These are phyloP conservation scores for Juncus effusus DNA, from an alignment of 176 grass and related monocot genomes.

Conservation along the genomic window DNA sequence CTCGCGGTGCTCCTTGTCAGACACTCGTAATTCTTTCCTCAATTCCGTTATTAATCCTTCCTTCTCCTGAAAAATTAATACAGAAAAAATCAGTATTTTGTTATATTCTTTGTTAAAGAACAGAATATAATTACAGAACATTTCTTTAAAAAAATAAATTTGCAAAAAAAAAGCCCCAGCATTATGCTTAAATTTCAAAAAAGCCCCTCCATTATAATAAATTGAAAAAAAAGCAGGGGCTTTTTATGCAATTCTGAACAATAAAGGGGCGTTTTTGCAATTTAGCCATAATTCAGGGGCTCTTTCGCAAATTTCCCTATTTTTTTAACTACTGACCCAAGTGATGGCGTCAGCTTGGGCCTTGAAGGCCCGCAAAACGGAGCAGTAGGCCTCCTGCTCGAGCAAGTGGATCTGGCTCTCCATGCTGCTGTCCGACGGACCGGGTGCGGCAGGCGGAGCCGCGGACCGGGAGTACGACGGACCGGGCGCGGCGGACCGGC, in stretches of 20 bases:
- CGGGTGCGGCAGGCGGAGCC: neutral
- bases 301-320: no score
- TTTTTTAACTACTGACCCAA: slow-evolving; percentile 44
- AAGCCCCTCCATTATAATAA: no score
- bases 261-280: no score
- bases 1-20: slow-evolving; percentile 82
- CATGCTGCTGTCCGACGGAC: slow-evolving; percentile 47
- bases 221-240: no score
- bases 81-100: slow-evolving; percentile 22
- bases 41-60: slow-evolving; percentile 92
- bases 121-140: slow-evolving; percentile 9
- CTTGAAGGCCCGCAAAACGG: slow-evolving; percentile 96
- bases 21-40: slow-evolving; percentile 93
- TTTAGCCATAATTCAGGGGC: no score
- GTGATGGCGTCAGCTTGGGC: slow-evolving; percentile 94
- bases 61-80: slow-evolving; percentile 69
- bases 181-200: no score
- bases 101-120: no score
- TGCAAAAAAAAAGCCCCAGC: no score
- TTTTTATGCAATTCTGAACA: no score
- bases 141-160: slow-evolving; percentile 21
- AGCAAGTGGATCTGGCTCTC: slow-evolving; percentile 81
- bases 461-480: slow-evolving; percentile 43
- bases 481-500: slow-evolving; percentile 39
- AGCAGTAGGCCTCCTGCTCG: slow-evolving; percentile 93